Percentiles rank a stretch among this genome's conserved stretches.
phyloP scores from a whole-genome alignment of 129 eudicot genomes.

The Flaveria trinervia region DNA sequence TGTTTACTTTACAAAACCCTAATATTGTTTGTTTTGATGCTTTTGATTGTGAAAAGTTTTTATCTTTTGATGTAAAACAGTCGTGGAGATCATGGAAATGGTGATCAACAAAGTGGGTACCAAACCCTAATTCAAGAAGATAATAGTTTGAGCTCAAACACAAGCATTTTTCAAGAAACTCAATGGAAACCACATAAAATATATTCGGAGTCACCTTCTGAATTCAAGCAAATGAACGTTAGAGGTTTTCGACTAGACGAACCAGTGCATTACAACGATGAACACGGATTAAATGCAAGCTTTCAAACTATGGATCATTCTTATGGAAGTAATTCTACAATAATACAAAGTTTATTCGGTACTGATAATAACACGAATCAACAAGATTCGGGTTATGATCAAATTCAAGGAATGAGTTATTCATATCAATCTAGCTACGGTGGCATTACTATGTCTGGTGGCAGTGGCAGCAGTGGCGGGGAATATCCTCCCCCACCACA shows the following conservation, averaged over 20 bases:
- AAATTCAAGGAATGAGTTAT: constrained; percentile 37
- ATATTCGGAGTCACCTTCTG: constrained; percentile 34
- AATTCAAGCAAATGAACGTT: constrained; percentile 45
- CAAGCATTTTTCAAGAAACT: constrained; percentile 46
- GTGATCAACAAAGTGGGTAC: constrained; percentile 50
- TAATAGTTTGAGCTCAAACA: constrained; percentile 49
- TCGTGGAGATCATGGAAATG: constrained; percentile 64
- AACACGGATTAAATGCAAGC: constrained; percentile 35
- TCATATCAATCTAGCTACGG: constrained; percentile 44
- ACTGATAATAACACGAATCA: constrained; percentile 53
- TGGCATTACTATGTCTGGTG: constrained; percentile 30
- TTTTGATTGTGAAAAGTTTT: constrained; percentile 6
- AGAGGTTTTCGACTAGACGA: constrained; percentile 51
- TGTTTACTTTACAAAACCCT: constrained; percentile 31
- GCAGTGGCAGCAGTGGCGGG: constrained; percentile 25
- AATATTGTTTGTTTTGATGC: not conserved
- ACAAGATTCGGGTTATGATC: constrained; percentile 45
- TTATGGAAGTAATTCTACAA: constrained; percentile 39
- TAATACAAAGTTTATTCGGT: constrained; percentile 56
- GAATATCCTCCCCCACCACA: constrained; percentile 28
- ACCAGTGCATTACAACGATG: constrained; percentile 30
- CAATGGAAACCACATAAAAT: constrained; percentile 59
- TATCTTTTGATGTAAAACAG: constrained; percentile 26
- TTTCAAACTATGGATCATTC: constrained; percentile 62
- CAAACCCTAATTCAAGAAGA: constrained; percentile 65